Evolutionary conservation across 2,329 filamentous ascomycete genomes (phyloP).

Genomic region (Penicillium palitans): DNA sequence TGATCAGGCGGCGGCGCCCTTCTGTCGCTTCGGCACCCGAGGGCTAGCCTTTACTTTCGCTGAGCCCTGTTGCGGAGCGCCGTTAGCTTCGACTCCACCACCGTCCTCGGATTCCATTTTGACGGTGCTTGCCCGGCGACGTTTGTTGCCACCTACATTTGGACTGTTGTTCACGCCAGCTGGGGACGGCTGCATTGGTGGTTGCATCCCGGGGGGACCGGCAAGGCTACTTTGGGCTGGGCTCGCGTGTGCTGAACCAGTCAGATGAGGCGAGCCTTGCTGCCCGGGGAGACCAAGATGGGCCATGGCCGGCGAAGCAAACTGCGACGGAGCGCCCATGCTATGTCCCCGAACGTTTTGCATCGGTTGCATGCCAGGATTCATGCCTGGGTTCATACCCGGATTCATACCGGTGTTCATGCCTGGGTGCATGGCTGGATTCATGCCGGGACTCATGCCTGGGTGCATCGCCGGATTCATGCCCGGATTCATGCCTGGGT

Average conservation of each 20-base stretch:
- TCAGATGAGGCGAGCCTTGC: constrained; percentile 54
- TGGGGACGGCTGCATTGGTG: constrained; percentile 54
- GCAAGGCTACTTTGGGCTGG: constrained; percentile 49
- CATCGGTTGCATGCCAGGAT: constrained; percentile 38
- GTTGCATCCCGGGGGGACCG: constrained; percentile 56
- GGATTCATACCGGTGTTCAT: constrained; percentile 2
- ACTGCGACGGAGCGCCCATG: constrained; percentile 52
- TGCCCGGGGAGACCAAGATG: constrained; percentile 52
- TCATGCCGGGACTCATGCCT: neutral
- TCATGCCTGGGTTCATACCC: constrained; percentile 16
- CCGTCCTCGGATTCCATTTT: constrained; percentile 60
- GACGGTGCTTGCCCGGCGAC: constrained; percentile 59
- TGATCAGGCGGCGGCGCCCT: constrained; percentile 39
- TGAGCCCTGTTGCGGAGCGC: constrained; percentile 35
- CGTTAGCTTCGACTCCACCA: constrained; percentile 51
- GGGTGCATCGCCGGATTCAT: neutral
- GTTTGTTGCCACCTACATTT: constrained; percentile 57
- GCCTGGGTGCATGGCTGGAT: constrained; percentile 23
- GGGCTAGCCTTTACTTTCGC: constrained; percentile 51
- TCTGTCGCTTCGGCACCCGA: constrained; percentile 50
- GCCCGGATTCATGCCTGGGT: neutral
- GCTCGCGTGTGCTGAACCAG: constrained; percentile 51
- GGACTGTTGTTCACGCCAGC: constrained; percentile 64
- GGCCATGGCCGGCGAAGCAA: constrained; percentile 59
- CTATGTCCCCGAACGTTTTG: constrained; percentile 46